Base-by-base conservation (phyloP, 2,329 filamentous ascomycete genomes). In the Claviceps cyperi region DNA sequence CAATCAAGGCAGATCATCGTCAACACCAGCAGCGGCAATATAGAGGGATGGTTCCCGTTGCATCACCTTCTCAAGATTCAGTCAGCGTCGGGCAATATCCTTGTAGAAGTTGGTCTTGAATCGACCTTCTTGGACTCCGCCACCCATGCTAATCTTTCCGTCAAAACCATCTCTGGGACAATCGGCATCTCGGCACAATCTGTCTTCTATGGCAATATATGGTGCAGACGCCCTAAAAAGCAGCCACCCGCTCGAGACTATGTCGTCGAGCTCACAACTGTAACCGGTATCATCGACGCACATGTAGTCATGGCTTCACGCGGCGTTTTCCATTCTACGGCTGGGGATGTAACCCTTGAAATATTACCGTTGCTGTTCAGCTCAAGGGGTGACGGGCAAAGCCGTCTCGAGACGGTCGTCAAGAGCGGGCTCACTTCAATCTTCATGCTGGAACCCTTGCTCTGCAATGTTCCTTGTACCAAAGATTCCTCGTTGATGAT, bases 51-150 rank as follows among this genome's bases (percentile, higher is more conserved):
- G 59, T 78, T 72, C 64, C 72, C 75, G 0, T 63, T 78, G 1
- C 73, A 70, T 57, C 72, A 77, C 56, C 60, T 67, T 28, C 66
- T 79, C 13, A 61, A 64, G 35, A 52, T 76, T 9, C 56, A 62
- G n/a, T 70, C 71, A 2, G 64, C 62, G 0, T 74, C 73, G 0
- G 75, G 75, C 8, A 53, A 56, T 3, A 62, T 78, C 19, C 54
- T 11, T 14, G 8, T 21, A 32, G 28, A 32, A 9, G 9, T 32
- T 32, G 28, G 28, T 8, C 28, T 32, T 11, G 28, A 32, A 32
- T 32, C 28, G 28, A 32, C 28, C 9, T 32, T 32, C 28, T 32
- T 32, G 28, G 28, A 32, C 28, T 32, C 28, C 28, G 9, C 28
- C 9, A 32, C 28, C 28, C 28, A 32, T 32, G 28, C 28, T 9